Evolutionary conservation across 164 flowering plant genomes (phyloP), one percentile per base, ranked within the genome.

Genomic region (Buxus sempervirens): DNA sequence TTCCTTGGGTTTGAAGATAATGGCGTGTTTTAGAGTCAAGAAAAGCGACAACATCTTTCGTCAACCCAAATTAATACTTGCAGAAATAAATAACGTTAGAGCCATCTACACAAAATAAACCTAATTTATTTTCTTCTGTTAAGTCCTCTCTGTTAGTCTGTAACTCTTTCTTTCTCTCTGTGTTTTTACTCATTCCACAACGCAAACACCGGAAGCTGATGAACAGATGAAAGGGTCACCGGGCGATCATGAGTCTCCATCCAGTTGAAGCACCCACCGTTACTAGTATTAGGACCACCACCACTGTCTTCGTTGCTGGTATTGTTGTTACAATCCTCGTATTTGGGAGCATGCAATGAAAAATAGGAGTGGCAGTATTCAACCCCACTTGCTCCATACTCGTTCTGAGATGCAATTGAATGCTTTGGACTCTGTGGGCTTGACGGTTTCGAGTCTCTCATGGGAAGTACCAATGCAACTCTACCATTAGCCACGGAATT

Each of bases 111-210:
- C 38, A 32, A 32, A 32, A 32, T 3, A 32, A 32, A 32, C 3
- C 38, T 32, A 3, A 32, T 3, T 32, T 32, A 7, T 32, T 3
- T 32, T 32, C 7, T 32, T 3, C 38, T 7, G 7, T 7, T 32
- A 32, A 32, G 3, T 32, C 7, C 38, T 32, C 38, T 32, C 38
- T 32, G 5, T 32, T 32, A 3, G 5, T 32, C 38, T 32, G 5
- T 32, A 3, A 3, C 38, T 32, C 38, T 32, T 7, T 32, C 38
- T 32, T 7, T 32, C 38, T 32, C 38, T 32, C 38, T 32, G 5
- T 32, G 38, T 32, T 55, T n/a, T 49, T 8, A 64, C 1, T 76
- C 82, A 61, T 77, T 83, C 87, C 87, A 82, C 63, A 86, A 41
- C 0, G 89, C 64, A 21, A 62, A 62, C 64, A 62, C 21, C 21